Evolutionary conservation across 2,329 filamentous ascomycete species (phyloP).

Genomic region (Cordyceps militaris): DNA sequence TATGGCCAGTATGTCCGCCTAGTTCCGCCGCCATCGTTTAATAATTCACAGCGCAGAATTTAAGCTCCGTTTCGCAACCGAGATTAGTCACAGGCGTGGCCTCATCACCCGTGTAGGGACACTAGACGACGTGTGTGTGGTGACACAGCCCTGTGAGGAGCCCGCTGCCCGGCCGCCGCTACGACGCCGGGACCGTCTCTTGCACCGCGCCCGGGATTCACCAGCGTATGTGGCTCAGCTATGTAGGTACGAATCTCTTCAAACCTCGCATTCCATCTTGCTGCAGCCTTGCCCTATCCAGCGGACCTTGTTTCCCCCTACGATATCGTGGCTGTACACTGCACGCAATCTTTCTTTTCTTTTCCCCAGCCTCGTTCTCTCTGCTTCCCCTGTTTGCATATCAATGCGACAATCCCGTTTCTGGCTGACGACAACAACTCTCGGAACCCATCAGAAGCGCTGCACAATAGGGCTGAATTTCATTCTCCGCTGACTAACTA

Average conservation of each 20-base stretch:
- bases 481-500: no score
- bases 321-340: neutral
- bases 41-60: neutral
- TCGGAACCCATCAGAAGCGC: no score
- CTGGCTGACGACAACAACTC: no score
- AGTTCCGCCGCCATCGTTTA: neutral
- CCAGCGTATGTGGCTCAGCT: no score
- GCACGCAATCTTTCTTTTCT: neutral
- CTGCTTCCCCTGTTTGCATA: neutral
- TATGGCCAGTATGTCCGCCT: constrained; percentile 7
- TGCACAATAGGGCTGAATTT: neutral
- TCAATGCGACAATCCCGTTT: neutral
- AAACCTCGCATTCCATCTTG: neutral
- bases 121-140: neutral
- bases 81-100: no score
- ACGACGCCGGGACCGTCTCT: no score
- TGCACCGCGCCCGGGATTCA: no score
- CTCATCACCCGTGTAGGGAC: no score
- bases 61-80: neutral
- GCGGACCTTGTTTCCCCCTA: neutral
- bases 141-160: neutral
- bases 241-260: no score
- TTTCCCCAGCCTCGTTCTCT: neutral
- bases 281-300: neutral
- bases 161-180: neutral